phyloP scores from a whole-genome alignment of 257 asterid genomes.

The Schizonepeta tenuifolia region DNA sequence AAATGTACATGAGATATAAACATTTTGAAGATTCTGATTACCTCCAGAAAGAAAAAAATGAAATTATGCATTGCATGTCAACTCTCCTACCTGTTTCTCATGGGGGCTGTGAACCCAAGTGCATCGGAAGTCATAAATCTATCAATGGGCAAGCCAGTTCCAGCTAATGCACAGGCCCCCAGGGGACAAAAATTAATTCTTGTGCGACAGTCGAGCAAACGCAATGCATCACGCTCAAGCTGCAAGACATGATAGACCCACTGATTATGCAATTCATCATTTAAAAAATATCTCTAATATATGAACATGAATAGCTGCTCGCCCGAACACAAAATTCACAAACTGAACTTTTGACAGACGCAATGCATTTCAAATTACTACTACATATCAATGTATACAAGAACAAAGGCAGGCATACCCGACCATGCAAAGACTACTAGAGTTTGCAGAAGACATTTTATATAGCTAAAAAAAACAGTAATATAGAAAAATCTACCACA shows the following conservation, averaged over 20 bases:
- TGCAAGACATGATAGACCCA: constrained; percentile 41
- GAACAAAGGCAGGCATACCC: not conserved
- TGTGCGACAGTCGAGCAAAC: constrained; percentile 77
- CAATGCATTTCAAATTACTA: not conserved
- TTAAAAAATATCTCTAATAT: not conserved
- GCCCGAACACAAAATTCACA: not conserved
- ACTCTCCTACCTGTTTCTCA: constrained; percentile 82
- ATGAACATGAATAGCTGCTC: constrained; percentile 7
- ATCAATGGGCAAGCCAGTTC: constrained; percentile 97
- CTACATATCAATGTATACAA: not conserved
- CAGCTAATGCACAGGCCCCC: constrained; percentile 99
- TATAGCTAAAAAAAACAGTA: not conserved
- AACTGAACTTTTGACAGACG: not conserved
- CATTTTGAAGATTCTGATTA: constrained; percentile 8
- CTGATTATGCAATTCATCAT: constrained; percentile 26
- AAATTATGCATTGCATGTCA: not conserved
- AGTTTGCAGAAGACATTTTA: not conserved
- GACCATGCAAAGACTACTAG: constrained; percentile 1
- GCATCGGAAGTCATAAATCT: constrained; percentile 95
- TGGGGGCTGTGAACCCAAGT: constrained; percentile 88
- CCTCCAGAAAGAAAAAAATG: not conserved
- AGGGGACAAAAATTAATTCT: constrained; percentile 89
- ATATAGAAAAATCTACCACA: not conserved
- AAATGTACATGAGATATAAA: not conserved
- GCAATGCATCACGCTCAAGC: constrained; percentile 97